Conservation (phyloP, 345 rosid species). For the Cardiospermum halicacabum region DNA sequence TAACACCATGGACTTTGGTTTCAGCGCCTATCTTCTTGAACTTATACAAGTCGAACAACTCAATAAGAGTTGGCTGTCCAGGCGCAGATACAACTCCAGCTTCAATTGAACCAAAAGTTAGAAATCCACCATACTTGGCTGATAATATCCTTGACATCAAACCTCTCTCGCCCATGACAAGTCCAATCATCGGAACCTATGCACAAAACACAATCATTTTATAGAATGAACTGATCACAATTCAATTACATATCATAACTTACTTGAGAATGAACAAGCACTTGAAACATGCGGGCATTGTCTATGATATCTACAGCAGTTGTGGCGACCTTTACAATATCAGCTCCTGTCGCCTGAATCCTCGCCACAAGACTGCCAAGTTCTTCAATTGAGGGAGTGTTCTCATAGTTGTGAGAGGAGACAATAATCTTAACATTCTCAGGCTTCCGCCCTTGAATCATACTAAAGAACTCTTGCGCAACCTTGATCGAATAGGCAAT, state of each 20-base stretch:
- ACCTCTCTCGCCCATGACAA: constrained; percentile 64
- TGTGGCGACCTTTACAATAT: constrained; percentile 55
- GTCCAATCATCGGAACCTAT: constrained; percentile 51
- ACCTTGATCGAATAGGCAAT: constrained; percentile 34
- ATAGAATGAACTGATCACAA: not conserved
- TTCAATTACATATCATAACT: constrained; percentile 10
- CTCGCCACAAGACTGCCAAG: constrained; percentile 47
- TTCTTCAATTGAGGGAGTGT: constrained; percentile 48
- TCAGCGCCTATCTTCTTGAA: constrained; percentile 47
- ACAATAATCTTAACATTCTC: constrained; percentile 46
- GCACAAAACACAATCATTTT: too few species aligned
- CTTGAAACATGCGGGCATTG: constrained; percentile 41
- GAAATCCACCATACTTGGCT: constrained; percentile 54
- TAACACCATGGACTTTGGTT: constrained; percentile 59
- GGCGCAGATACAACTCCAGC: constrained; percentile 51
- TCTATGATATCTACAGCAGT: constrained; percentile 55
- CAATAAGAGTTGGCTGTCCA: constrained; percentile 51
- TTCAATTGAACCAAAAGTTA: constrained; percentile 54
- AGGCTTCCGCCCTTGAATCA: constrained; percentile 42
- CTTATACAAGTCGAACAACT: constrained; percentile 47
- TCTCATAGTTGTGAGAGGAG: constrained; percentile 57
- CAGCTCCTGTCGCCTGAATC: constrained; percentile 61
- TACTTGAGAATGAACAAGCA: constrained; percentile 48
- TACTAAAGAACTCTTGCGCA: constrained; percentile 38
- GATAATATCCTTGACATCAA: constrained; percentile 51